These are phyloP conservation scores for Penicillium sp. DNA, from an alignment of 2,329 filamentous ascomycete genomes.

Conservation along the genomic window DNA sequence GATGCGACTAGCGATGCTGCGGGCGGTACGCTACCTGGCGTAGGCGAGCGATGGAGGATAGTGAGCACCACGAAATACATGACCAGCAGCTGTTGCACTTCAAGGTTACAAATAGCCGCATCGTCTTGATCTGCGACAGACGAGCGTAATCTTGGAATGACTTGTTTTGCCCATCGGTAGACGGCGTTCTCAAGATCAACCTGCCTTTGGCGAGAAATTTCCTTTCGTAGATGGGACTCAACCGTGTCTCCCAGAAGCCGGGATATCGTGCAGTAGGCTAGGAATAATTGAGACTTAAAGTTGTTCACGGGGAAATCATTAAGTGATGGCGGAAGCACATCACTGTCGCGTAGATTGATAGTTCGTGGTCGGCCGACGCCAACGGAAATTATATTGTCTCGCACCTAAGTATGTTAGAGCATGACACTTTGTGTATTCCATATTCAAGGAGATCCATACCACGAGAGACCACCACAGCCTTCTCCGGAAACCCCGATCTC, in stretches of 20 bases:
- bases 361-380: constrained; percentile 43
- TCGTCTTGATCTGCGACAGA: constrained; percentile 19
- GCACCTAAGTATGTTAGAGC: constrained; percentile 23
- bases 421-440: neutral
- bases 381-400: constrained; percentile 43
- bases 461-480: constrained; percentile 49
- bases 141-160: constrained; percentile 21
- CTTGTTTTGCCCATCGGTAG: constrained; percentile 42
- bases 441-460: constrained; percentile 22
- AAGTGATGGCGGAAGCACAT: constrained; percentile 38
- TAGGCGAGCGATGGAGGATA: constrained; percentile 39
- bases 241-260: constrained; percentile 43
- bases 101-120: constrained; percentile 25
- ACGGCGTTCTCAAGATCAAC: constrained; percentile 39
- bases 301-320: constrained; percentile 35
- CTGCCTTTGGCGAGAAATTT: constrained; percentile 31
- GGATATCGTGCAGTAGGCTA: constrained; percentile 41
- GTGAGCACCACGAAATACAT: constrained; percentile 42
- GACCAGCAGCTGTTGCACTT: constrained; percentile 37
- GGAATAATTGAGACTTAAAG: constrained; percentile 35
- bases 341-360: constrained; percentile 41
- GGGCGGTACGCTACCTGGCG: constrained; percentile 31
- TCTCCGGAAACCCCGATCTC: constrained; percentile 38
- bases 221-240: constrained; percentile 37
- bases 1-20: constrained; percentile 42